phyloP scores from a whole-genome alignment of 495 filamentous ascomycete genomes.

The Podospora comata region DNA sequence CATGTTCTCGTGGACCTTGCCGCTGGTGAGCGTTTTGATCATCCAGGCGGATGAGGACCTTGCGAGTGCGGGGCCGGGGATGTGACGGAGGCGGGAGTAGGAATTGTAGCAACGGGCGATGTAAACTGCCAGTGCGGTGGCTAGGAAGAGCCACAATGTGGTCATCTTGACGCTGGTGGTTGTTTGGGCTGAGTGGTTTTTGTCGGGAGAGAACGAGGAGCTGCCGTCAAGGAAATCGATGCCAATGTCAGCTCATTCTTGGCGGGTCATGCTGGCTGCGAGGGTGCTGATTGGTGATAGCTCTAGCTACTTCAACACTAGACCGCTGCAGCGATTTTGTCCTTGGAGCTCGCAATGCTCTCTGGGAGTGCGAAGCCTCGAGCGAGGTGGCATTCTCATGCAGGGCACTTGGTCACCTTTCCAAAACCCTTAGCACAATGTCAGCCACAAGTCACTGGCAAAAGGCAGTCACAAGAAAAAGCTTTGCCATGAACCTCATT shows the following conservation, averaged over 20 bases:
- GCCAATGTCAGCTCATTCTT: neutral
- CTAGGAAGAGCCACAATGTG: neutral
- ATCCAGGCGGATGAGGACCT: conserved; percentile 26
- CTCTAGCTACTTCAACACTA: neutral
- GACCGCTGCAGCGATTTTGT: neutral
- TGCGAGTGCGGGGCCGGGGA: conserved; percentile 26
- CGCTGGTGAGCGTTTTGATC: conserved; percentile 17
- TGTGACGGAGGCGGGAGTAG: conserved; percentile 26
- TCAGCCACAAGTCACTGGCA: too few relatives aligned
- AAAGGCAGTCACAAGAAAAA: too few relatives aligned
- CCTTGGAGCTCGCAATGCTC: neutral
- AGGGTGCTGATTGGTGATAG: neutral
- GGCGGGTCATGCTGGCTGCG: neutral
- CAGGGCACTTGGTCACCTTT: too few relatives aligned
- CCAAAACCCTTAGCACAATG: too few relatives aligned
- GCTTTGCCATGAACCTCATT: too few relatives aligned
- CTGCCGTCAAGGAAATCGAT: neutral
- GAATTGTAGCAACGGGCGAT: conserved; percentile 6
- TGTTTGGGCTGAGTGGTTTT: neutral
- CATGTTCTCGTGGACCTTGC: conserved; percentile 18
- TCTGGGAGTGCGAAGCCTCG: neutral
- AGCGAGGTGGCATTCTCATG: neutral
- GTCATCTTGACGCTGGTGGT: neutral
- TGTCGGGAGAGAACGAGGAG: neutral
- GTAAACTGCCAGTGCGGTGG: neutral